Percentiles rank a stretch among this genome's conserved stretches.
Evolutionary conservation across 2,329 filamentous ascomycete species (phyloP).

Genomic region (Venturia nashicola): DNA sequence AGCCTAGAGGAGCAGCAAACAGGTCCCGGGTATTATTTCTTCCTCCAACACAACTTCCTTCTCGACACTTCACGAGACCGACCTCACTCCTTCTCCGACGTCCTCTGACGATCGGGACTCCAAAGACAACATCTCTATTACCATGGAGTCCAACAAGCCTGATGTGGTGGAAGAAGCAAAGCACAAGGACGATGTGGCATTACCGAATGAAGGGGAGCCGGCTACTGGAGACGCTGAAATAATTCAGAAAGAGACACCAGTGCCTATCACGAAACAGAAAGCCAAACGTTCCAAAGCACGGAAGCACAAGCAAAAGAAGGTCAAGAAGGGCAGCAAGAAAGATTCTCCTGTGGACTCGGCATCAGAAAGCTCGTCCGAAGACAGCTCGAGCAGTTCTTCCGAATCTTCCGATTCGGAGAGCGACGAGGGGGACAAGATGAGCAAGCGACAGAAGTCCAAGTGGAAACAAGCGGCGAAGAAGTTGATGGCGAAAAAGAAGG

Average conservation of each 20-base stretch:
- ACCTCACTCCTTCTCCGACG: slow-evolving; percentile 16
- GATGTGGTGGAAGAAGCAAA: neutral
- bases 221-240: slow-evolving; percentile 11
- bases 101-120: slow-evolving; percentile 15
- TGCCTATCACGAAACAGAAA: neutral
- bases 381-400: neutral
- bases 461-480: slow-evolving; percentile 15
- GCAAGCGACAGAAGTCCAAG: slow-evolving; percentile 9
- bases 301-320: slow-evolving; percentile 3
- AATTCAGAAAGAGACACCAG: neutral
- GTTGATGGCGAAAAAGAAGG: slow-evolving; percentile 12
- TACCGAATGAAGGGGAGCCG: neutral
- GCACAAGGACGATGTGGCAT: neutral
- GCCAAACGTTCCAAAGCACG: neutral
- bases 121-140: slow-evolving; percentile 9
- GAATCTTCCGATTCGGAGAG: slow-evolving; percentile 2
- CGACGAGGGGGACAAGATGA: slow-evolving; percentile 6
- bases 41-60: neutral
- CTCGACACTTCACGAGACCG: slow-evolving; percentile 2
- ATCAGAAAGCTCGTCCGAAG: slow-evolving; percentile 5
- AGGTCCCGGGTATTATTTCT: neutral
- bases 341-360: neutral
- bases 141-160: slow-evolving; percentile 5
- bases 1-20: slow-evolving; percentile 2
- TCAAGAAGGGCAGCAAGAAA: neutral